phyloP scores from a whole-genome alignment of 2,329 filamentous ascomycete genomes.

The Lachnellula willkommii region DNA sequence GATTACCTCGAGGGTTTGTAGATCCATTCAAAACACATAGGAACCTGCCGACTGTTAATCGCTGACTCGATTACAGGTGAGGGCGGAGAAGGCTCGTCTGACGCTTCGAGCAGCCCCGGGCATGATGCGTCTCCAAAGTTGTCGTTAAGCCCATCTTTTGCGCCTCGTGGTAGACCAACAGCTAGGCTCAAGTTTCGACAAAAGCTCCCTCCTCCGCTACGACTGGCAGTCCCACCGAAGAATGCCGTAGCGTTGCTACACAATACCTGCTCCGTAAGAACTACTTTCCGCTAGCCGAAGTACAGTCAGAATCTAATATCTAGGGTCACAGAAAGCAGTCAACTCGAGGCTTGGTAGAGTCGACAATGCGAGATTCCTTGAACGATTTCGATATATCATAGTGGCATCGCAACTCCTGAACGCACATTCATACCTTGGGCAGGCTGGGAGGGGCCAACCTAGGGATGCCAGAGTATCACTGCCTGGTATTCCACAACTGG shows the following conservation, averaged over 20 bases:
- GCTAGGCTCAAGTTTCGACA: conserved; percentile 51
- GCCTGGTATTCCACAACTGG: conserved; percentile 25
- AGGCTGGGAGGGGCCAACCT: conserved; percentile 25
- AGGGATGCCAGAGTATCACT: conserved; percentile 16
- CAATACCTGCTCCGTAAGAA: conserved; percentile 48
- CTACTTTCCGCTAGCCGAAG: conserved; percentile 7
- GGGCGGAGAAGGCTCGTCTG: conserved; percentile 38
- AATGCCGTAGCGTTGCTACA: conserved; percentile 42
- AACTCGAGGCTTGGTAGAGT: conserved; percentile 67
- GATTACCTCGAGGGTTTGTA: conserved; percentile 79
- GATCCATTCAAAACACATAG: conserved; percentile 9
- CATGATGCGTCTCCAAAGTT: conserved; percentile 22
- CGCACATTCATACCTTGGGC: conserved; percentile 54
- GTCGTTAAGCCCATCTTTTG: conserved; percentile 39
- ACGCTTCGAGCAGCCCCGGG: conserved; percentile 14
- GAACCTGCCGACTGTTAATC: conserved; percentile 9
- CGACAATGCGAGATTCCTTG: conserved; percentile 80
- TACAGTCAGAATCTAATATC: background rate
- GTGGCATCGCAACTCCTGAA: conserved; percentile 85
- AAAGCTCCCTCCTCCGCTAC: conserved; percentile 40
- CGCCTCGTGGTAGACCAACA: conserved; percentile 50
- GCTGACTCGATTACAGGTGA: conserved; percentile 34
- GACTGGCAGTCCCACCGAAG: conserved; percentile 38
- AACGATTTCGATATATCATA: conserved; percentile 89
- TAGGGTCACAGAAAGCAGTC: conserved; percentile 53